Conservation (phyloP, 2,329 filamentous ascomycete species). For the Talaromyces sp. region DNA sequence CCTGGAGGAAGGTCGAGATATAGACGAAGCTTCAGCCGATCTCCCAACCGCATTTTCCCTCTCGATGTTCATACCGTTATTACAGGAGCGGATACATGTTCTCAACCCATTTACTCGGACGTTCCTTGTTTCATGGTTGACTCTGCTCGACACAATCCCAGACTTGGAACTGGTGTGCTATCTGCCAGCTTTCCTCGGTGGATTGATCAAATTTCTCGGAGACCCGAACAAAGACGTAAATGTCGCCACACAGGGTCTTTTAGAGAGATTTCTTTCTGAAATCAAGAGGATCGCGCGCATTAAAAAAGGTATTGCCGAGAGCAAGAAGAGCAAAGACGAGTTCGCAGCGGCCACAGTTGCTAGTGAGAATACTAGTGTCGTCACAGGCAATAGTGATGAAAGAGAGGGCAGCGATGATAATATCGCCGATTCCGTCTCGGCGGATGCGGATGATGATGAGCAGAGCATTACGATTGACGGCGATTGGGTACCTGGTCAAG, state of each 20-base stretch:
- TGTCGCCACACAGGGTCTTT: slow-evolving; percentile 78
- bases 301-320: slow-evolving; percentile 88
- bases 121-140: slow-evolving; percentile 95
- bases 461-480: slow-evolving; percentile 64
- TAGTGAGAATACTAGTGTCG: slow-evolving; percentile 62
- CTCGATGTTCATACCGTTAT: slow-evolving; percentile 80
- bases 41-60: slow-evolving; percentile 88
- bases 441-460: slow-evolving; percentile 54
- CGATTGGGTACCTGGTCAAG: slow-evolving; percentile 96
- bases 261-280: slow-evolving; percentile 87
- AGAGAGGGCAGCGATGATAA: slow-evolving; percentile 53
- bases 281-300: slow-evolving; percentile 92
- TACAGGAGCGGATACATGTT: slow-evolving; percentile 91
- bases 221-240: slow-evolving; percentile 93
- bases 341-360: slow-evolving; percentile 68
- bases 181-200: slow-evolving; percentile 84
- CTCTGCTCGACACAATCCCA: slow-evolving; percentile 88
- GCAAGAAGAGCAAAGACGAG: slow-evolving; percentile 64
- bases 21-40: slow-evolving; percentile 39
- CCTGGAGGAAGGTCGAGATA: slow-evolving; percentile 47
- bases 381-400: slow-evolving; percentile 45
- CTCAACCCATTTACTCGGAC: slow-evolving; percentile 92
- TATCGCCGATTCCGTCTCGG: slow-evolving; percentile 46
- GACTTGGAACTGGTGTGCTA: slow-evolving; percentile 92
- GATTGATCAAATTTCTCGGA: slow-evolving; percentile 84